phyloP scores from a whole-genome alignment of 2,329 filamentous ascomycete species.

The Epichloe aotearoae region DNA sequence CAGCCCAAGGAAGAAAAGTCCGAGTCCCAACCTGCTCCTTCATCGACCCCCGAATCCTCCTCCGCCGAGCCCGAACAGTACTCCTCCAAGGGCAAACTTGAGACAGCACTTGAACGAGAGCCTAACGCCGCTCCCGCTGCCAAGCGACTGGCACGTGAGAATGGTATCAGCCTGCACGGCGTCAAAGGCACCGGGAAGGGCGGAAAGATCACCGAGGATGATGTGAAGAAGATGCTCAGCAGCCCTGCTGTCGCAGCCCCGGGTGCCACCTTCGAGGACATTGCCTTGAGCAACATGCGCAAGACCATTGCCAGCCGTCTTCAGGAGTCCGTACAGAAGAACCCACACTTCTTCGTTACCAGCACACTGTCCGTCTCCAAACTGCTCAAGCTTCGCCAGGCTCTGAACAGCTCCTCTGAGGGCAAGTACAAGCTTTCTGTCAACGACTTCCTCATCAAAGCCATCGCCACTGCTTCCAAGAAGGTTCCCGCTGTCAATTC shows the following conservation, averaged over 20 bases:
- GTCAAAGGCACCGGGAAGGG: slow-evolving; percentile 80
- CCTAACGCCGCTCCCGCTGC: slow-evolving; percentile 59
- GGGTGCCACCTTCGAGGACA: slow-evolving; percentile 66
- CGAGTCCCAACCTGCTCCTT: slow-evolving; percentile 44
- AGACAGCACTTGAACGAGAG: slow-evolving; percentile 74
- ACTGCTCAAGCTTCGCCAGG: slow-evolving; percentile 89
- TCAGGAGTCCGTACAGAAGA: slow-evolving; percentile 75
- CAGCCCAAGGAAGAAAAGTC: slow-evolving; percentile 54
- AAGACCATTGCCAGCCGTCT: slow-evolving; percentile 93
- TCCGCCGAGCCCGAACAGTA: slow-evolving; percentile 53
- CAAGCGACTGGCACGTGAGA: slow-evolving; percentile 74
- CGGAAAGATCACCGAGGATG: slow-evolving; percentile 80
- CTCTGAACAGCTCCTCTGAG: slow-evolving; percentile 76
- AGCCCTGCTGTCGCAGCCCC: slow-evolving; percentile 38
- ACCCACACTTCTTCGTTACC: slow-evolving; percentile 97
- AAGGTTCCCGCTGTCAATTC: slow-evolving; percentile 96
- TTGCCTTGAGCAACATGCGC: slow-evolving; percentile 81
- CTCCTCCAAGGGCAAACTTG: slow-evolving; percentile 60
- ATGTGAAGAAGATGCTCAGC: slow-evolving; percentile 76
- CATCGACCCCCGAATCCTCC: slow-evolving; percentile 29
- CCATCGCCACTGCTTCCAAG: slow-evolving; percentile 71
- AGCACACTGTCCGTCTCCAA: slow-evolving; percentile 84
- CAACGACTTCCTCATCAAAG: slow-evolving; percentile 99
- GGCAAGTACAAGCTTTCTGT: slow-evolving; percentile 99
- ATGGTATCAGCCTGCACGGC: slow-evolving; percentile 60